Percentiles rank a stretch among this genome's conserved stretches.
These are phyloP conservation scores for Discostella stelligeroides DNA, from an alignment of 108 stramenopile genomes.

Conservation along the genomic window DNA sequence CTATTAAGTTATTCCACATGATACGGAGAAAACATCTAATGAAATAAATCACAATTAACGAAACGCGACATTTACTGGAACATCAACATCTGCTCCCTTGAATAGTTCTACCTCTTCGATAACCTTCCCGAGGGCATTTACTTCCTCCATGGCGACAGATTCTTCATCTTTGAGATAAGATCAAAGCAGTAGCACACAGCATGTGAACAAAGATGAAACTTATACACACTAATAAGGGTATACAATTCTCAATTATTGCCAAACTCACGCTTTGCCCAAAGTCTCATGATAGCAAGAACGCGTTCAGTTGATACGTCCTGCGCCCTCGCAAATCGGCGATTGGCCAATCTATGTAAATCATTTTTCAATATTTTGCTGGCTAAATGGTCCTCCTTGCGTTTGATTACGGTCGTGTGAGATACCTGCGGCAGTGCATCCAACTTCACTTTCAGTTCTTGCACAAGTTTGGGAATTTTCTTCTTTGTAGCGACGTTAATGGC, in stretches of 20 bases:
- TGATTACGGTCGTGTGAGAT: slow-evolving; percentile 83
- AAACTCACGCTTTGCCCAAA: slow-evolving; percentile 75
- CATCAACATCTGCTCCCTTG: slow-evolving; percentile 19
- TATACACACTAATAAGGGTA: too few relatives aligned
- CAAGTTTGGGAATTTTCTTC: slow-evolving; percentile 69
- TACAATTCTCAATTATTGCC: too few relatives aligned
- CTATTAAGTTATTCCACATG: not conserved
- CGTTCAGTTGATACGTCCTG: slow-evolving; percentile 76
- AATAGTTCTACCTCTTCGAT: slow-evolving; percentile 49
- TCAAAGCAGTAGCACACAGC: not conserved
- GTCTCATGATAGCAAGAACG: slow-evolving; percentile 71
- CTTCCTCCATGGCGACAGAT: slow-evolving; percentile 54
- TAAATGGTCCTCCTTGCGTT: slow-evolving; percentile 82
- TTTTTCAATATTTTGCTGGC: slow-evolving; percentile 75
- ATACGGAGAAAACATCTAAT: not conserved
- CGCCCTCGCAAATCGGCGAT: slow-evolving; percentile 65
- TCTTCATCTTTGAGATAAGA: slow-evolving; percentile 31
- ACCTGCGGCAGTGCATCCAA: slow-evolving; percentile 69
- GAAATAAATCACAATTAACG: slow-evolving; percentile 1
- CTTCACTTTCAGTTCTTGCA: slow-evolving; percentile 74
- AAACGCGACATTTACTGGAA: slow-evolving; percentile 3
- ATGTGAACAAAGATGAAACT: slow-evolving; percentile 9
- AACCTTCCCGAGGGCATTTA: slow-evolving; percentile 45
- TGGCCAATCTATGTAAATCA: slow-evolving; percentile 73
- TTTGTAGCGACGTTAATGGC: slow-evolving; percentile 86